Conservation (phyloP, 2,329 filamentous ascomycete genomes). For the Magnaporthiopsis poae region DNA sequence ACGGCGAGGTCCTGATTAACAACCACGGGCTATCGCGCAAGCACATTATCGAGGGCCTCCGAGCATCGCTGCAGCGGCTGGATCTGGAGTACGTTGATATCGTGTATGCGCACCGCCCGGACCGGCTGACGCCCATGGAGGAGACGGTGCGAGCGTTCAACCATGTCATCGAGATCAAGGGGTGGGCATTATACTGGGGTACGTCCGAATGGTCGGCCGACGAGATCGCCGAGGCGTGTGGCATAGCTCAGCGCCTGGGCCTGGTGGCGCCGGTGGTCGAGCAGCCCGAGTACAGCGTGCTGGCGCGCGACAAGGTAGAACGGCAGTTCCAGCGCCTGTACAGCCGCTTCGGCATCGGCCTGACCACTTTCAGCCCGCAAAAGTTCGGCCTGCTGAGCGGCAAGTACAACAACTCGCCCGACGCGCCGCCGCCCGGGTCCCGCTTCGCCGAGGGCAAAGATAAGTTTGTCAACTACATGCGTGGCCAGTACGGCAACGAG, state of each 20-base stretch:
- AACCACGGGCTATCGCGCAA: slow-evolving; percentile 40
- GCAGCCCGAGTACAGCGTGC: slow-evolving; percentile 59
- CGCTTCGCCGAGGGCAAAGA: slow-evolving; percentile 46
- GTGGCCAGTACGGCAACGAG: slow-evolving; percentile 44
- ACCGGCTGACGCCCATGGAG: slow-evolving; percentile 48
- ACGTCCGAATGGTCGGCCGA: slow-evolving; percentile 61
- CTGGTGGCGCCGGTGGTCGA: slow-evolving; percentile 57
- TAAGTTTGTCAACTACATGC: slow-evolving; percentile 52
- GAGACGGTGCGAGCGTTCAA: slow-evolving; percentile 49
- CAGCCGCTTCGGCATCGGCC: slow-evolving; percentile 47
- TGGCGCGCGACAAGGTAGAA: slow-evolving; percentile 23
- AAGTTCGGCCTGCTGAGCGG: slow-evolving; percentile 49
- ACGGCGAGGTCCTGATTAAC: slow-evolving; percentile 47
- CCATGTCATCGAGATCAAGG: slow-evolving; percentile 42
- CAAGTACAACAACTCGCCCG: slow-evolving; percentile 53
- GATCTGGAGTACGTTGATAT: slow-evolving; percentile 58
- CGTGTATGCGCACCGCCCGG: slow-evolving; percentile 52
- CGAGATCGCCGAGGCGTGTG: slow-evolving; percentile 56
- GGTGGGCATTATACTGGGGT: slow-evolving; percentile 64
- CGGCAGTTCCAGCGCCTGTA: slow-evolving; percentile 51
- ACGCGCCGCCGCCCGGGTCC: slow-evolving; percentile 29
- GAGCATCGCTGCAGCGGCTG: slow-evolving; percentile 47
- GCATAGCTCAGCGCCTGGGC: slow-evolving; percentile 47
- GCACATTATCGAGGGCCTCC: slow-evolving; percentile 46
- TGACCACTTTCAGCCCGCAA: slow-evolving; percentile 43